Conservation (phyloP, 257 asterid species). For the Solanum clarkiae region DNA sequence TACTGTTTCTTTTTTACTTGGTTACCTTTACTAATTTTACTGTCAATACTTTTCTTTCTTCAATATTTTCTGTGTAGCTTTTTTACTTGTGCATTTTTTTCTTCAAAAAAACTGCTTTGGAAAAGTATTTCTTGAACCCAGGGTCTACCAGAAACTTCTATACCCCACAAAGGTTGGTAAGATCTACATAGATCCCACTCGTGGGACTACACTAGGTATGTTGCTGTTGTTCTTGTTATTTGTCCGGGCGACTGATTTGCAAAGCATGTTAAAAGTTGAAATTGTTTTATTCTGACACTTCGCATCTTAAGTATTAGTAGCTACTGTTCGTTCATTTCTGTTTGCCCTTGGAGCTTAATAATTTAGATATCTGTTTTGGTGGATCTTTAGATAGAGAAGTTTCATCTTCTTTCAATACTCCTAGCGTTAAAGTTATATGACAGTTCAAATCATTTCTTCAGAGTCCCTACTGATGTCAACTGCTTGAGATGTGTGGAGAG, state of each 20-base stretch:
- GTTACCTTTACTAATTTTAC: neutral
- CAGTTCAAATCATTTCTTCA: conserved; percentile 7
- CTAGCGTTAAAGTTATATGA: neutral
- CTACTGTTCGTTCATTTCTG: neutral
- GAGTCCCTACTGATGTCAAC: conserved; percentile 60
- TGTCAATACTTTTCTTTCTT: neutral
- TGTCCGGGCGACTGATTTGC: neutral
- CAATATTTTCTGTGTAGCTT: neutral
- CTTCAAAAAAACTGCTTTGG: neutral
- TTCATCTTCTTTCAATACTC: neutral
- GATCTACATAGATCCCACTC: neutral
- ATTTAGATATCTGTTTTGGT: neutral
- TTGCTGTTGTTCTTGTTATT: neutral
- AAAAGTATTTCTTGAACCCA: neutral
- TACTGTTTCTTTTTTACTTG: neutral
- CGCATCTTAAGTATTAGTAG: neutral
- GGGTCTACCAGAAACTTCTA: neutral
- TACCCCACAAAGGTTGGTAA: neutral
- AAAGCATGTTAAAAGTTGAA: neutral
- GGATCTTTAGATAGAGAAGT: neutral
- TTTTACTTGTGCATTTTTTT: neutral
- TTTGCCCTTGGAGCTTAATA: neutral
- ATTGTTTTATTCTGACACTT: neutral
- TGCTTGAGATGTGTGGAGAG: conserved; percentile 76
- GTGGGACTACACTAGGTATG: neutral